Evolutionary conservation across 2,329 filamentous ascomycete species (phyloP).

Genomic region (Cercospora canescens): DNA sequence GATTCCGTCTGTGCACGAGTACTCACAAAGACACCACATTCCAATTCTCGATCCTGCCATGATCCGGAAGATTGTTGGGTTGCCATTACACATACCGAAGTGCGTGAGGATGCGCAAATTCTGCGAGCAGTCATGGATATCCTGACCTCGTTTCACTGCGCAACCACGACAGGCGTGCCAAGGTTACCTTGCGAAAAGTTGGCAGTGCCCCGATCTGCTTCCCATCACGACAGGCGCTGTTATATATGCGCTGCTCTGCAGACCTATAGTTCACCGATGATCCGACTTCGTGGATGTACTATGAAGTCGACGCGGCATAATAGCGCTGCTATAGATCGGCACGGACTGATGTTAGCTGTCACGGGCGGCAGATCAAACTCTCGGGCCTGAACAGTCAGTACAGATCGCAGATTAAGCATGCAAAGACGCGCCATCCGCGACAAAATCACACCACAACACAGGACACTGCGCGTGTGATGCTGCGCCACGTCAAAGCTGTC

Average conservation of each 20-base stretch:
- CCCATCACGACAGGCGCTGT: background rate
- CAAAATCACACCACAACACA: background rate
- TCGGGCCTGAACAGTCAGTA: background rate
- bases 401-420: background rate
- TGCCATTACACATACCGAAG: background rate
- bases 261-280: background rate
- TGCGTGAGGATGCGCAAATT: background rate
- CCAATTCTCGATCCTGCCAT: background rate
- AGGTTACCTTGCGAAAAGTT: background rate
- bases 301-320: background rate
- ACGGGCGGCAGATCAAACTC: conserved; percentile 6
- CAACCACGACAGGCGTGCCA: background rate
- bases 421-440: background rate
- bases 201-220: background rate
- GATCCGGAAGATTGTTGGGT: background rate
- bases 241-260: background rate
- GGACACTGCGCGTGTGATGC: background rate
- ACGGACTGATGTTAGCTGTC: conserved; percentile 2
- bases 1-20: too few relatives aligned
- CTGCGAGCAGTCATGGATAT: background rate
- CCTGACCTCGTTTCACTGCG: background rate
- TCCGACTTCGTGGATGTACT: background rate
- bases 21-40: background rate
- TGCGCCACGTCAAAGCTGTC: conserved; percentile 6
- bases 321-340: background rate